Conservation (phyloP, 352 stramenopile species). For the Lagenidium sp. region DNA sequence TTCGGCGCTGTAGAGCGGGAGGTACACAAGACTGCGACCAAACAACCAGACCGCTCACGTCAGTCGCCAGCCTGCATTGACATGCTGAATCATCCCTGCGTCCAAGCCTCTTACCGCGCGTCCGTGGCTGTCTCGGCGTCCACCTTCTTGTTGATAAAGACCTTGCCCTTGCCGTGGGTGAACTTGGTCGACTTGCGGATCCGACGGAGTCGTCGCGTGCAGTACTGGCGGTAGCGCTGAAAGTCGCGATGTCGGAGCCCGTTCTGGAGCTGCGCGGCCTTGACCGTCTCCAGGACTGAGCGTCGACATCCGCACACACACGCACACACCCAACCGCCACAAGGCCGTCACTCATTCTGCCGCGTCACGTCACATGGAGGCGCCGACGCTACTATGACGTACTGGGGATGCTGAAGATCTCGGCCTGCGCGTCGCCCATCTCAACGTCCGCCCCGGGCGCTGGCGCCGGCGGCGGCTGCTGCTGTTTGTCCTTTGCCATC, state of each 20-base stretch:
- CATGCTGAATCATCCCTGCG: not conserved
- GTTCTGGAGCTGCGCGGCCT: conserved; percentile 86
- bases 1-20: conserved; percentile 88
- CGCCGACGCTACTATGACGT: conserved; percentile 2
- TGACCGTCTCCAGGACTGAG: conserved; percentile 82
- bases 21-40: conserved; percentile 48
- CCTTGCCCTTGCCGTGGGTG: conserved; percentile 81
- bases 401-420: conserved; percentile 23
- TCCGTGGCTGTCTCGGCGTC: conserved; percentile 68
- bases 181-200: conserved; percentile 87
- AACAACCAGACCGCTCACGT: not conserved
- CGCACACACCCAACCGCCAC: too few species aligned
- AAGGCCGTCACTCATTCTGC: too few species aligned
- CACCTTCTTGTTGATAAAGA: conserved; percentile 79
- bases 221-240: conserved; percentile 89
- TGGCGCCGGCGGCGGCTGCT: too few species aligned
- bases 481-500: conserved; percentile 19
- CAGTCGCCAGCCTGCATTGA: too few species aligned
- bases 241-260: conserved; percentile 87
- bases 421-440: conserved; percentile 13
- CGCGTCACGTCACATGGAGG: not conserved
- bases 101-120: conserved; percentile 24
- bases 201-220: conserved; percentile 71
- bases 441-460: conserved; percentile 14
- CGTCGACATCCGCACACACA: not conserved